These are phyloP conservation scores for Magnusiomyces sp. DNA, from an alignment of 1,139 yeast species.

Conservation along the genomic window DNA sequence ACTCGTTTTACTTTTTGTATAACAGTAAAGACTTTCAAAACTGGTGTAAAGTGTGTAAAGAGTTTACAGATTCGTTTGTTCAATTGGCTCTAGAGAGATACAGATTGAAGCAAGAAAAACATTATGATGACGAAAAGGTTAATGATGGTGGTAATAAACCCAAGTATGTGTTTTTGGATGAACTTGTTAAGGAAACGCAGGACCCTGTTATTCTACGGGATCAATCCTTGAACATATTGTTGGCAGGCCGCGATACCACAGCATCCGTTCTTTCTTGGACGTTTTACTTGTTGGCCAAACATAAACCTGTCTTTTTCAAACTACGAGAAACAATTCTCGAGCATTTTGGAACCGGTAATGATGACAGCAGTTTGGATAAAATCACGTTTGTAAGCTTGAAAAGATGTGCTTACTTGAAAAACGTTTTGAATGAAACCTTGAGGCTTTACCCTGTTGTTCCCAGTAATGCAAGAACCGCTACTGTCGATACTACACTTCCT, in stretches of 20 bases:
- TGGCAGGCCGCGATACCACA: conserved; percentile 49
- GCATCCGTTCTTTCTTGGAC: conserved; percentile 42
- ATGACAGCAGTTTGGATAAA: background rate
- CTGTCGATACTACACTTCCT: conserved; percentile 37
- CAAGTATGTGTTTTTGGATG: conserved; percentile 41
- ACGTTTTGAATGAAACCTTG: conserved; percentile 24
- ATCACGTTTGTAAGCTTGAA: conserved; percentile 41
- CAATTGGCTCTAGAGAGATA: conserved; percentile 21
- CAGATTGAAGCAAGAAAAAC: background rate
- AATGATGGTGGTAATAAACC: conserved; percentile 16
- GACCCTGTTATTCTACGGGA: conserved; percentile 41
- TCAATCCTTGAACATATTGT: conserved; percentile 42
- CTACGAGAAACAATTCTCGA: conserved; percentile 33
- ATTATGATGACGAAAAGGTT: background rate
- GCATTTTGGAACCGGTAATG: conserved; percentile 12
- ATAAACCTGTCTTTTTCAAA: conserved; percentile 33
- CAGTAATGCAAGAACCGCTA: conserved; percentile 22
- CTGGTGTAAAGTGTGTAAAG: conserved; percentile 23
- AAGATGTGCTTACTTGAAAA: conserved; percentile 27
- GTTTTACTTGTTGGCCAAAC: conserved; percentile 38
- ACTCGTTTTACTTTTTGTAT: conserved; percentile 33
- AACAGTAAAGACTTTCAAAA: conserved; percentile 32
- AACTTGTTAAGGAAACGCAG: conserved; percentile 41
- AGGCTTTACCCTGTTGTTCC: conserved; percentile 27
- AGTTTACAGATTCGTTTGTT: conserved; percentile 31